These are phyloP conservation scores for Fagus crenata DNA, from an alignment of 306 rosid genomes.

Conservation along the genomic window DNA sequence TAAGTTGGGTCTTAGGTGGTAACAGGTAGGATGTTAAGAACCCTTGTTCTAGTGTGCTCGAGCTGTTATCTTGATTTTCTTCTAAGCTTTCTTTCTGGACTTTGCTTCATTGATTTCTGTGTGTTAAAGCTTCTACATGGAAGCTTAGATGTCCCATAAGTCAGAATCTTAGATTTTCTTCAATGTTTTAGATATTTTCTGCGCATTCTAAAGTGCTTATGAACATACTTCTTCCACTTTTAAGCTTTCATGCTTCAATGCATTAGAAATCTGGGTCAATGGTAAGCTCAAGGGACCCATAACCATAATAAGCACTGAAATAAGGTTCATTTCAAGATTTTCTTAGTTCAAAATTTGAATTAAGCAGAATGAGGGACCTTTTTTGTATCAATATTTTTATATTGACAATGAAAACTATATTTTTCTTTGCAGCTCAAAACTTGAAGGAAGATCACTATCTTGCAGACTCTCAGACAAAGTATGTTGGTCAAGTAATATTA, in stretches of 20 bases:
- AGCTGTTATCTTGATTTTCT: constrained; percentile 18
- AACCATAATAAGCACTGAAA: neutral
- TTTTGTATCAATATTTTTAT: constrained; percentile 1
- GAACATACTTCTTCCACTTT: neutral
- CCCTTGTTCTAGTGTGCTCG: constrained; percentile 22
- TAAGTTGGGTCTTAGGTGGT: constrained; percentile 96
- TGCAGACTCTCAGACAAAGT: constrained; percentile 98
- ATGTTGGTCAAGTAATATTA: constrained; percentile 36
- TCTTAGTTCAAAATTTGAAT: constrained; percentile 1
- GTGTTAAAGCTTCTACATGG: neutral
- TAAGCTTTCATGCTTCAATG: constrained; percentile 3
- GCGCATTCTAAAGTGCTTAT: neutral
- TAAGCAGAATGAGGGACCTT: neutral
- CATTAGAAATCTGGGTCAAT: constrained; percentile 20
- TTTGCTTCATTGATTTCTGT: neutral
- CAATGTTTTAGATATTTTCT: neutral
- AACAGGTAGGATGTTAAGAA: constrained; percentile 57
- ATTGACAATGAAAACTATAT: neutral
- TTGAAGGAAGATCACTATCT: constrained; percentile 77
- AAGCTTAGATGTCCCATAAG: constrained; percentile 1
- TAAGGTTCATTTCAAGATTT: neutral
- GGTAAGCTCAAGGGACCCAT: constrained; percentile 18
- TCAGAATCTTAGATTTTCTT: neutral
- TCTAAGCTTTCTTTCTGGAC: neutral
- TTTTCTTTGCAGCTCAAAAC: constrained; percentile 70